phyloP scores from a whole-genome alignment of 2,329 filamentous ascomycete genomes.

The Chaetomium sp. region DNA sequence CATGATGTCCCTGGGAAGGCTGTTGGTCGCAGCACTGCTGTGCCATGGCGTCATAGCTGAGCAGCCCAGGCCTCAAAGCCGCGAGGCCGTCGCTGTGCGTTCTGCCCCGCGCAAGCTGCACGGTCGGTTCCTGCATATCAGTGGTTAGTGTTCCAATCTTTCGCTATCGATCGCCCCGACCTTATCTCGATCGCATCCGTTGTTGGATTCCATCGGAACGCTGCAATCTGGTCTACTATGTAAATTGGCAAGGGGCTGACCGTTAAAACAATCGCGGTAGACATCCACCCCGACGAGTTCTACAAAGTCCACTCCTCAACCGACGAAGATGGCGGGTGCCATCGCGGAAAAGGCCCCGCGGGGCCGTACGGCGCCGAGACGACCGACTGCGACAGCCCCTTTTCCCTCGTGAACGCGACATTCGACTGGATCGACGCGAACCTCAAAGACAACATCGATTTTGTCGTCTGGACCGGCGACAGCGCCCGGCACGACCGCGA shows the following conservation, averaged over 20 bases:
- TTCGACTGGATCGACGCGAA: constrained; percentile 81
- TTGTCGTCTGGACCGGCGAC: constrained; percentile 90
- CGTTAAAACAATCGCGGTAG: constrained; percentile 38
- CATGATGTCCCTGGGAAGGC: constrained; percentile 21
- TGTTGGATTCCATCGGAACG: background rate
- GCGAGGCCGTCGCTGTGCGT: constrained; percentile 3
- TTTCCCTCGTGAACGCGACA: constrained; percentile 75
- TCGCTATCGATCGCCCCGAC: background rate
- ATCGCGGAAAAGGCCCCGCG: constrained; percentile 68
- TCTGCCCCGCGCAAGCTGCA: constrained; percentile 44
- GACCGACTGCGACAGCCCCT: constrained; percentile 81
- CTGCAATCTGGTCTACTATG: too few relatives aligned
- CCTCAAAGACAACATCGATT: constrained; percentile 73
- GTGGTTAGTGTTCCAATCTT: constrained; percentile 51
- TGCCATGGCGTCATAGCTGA: constrained; percentile 28
- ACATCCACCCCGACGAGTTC: constrained; percentile 85
- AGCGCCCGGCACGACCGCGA: constrained; percentile 87
- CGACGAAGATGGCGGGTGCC: constrained; percentile 63
- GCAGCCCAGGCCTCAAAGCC: constrained; percentile 9
- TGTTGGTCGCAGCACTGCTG: constrained; percentile 25
- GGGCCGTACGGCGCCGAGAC: constrained; percentile 80
- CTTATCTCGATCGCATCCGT: background rate
- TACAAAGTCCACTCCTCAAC: constrained; percentile 76
- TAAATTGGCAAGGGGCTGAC: too few relatives aligned
- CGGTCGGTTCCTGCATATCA: constrained; percentile 81